These are phyloP conservation scores for Monosporascus sp. DNA, from an alignment of 2,329 filamentous ascomycete genomes.

Conservation along the genomic window DNA sequence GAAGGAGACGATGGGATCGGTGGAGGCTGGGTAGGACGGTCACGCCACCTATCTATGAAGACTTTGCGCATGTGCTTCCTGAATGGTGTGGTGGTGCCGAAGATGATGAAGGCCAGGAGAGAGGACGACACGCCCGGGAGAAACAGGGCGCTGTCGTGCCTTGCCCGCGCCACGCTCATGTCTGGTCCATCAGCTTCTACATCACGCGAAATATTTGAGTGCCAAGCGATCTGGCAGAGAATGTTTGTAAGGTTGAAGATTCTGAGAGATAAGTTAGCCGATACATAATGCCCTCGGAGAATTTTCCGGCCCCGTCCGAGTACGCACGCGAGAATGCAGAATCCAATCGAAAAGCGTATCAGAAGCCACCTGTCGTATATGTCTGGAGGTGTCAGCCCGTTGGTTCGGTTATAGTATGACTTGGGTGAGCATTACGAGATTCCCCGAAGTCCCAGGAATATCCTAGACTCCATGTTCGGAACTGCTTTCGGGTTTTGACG, in stretches of 20 bases:
- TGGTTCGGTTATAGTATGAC: slow-evolving; percentile 3
- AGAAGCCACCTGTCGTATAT: slow-evolving; percentile 43
- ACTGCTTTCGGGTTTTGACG: slow-evolving; percentile 30
- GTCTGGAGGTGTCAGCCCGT: slow-evolving; percentile 10
- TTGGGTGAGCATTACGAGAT: slow-evolving; percentile 1
- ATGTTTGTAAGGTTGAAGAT: slow-evolving; percentile 29
- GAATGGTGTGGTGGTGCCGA: slow-evolving; percentile 35
- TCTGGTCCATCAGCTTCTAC: slow-evolving; percentile 26
- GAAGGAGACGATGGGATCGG: neutral
- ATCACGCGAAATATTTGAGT: slow-evolving; percentile 23
- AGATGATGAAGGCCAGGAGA: slow-evolving; percentile 33
- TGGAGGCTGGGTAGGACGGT: neutral
- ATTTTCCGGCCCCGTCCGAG: no score
- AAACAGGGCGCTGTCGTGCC: slow-evolving; percentile 29
- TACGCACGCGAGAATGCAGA: slow-evolving; percentile 33
- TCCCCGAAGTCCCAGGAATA: slow-evolving; percentile 22
- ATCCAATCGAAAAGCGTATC: slow-evolving; percentile 39
- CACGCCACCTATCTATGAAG: slow-evolving; percentile 11
- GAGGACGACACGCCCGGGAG: slow-evolving; percentile 32
- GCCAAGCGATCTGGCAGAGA: slow-evolving; percentile 16
- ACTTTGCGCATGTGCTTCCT: slow-evolving; percentile 21
- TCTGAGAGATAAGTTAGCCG: slow-evolving; percentile 33
- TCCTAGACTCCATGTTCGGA: slow-evolving; percentile 25
- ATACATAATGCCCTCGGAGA: slow-evolving; percentile 7
- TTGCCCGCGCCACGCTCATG: slow-evolving; percentile 25